A percentile compares a stretch with the other conserved stretches of the same genome.
These are phyloP conservation scores for Kwoniella botswanensis DNA, from an alignment of 768 basidiomycete genomes.

Conservation along the genomic window DNA sequence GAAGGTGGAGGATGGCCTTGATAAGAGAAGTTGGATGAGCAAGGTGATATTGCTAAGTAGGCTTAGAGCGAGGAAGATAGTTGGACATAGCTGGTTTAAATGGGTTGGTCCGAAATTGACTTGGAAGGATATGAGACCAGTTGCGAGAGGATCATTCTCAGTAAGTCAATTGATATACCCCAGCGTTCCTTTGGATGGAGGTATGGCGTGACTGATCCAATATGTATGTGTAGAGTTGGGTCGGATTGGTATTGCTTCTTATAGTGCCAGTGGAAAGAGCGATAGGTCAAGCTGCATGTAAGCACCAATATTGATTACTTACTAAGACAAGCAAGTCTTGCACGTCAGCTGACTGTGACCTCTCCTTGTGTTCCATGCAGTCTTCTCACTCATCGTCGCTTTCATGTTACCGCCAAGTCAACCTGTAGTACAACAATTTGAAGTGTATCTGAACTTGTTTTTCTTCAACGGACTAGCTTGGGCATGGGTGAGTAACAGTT, in stretches of 20 bases:
- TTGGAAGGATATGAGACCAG: conserved; percentile 46
- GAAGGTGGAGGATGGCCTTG: conserved; percentile 1
- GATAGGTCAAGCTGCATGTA: conserved; percentile 53
- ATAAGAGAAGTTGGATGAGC: conserved; percentile 9
- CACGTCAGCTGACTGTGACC: neutral
- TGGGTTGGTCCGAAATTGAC: conserved; percentile 49
- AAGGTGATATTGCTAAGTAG: conserved; percentile 2
- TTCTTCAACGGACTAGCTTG: conserved; percentile 51
- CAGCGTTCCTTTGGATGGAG: neutral
- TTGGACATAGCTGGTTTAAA: conserved; percentile 40
- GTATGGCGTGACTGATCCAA: conserved; percentile 1
- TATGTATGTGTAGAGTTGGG: conserved; percentile 42
- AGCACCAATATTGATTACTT: conserved; percentile 1
- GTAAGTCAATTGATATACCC: conserved; percentile 27
- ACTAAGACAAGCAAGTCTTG: too few relatives aligned
- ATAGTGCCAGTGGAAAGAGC: conserved; percentile 39
- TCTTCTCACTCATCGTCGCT: conserved; percentile 48
- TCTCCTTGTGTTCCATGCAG: conserved; percentile 6
- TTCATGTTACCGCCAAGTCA: conserved; percentile 52
- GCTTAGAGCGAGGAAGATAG: conserved; percentile 19
- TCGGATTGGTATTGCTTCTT: conserved; percentile 49
- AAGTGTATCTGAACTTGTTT: conserved; percentile 49
- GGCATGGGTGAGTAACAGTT: conserved; percentile 48
- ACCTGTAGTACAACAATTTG: conserved; percentile 50
- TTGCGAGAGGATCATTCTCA: conserved; percentile 46